Evolutionary conservation across 1,284 basidiomycete genomes (phyloP), one percentile per base, ranked within the genome.

Genomic region (Kwoniella shivajii): DNA sequence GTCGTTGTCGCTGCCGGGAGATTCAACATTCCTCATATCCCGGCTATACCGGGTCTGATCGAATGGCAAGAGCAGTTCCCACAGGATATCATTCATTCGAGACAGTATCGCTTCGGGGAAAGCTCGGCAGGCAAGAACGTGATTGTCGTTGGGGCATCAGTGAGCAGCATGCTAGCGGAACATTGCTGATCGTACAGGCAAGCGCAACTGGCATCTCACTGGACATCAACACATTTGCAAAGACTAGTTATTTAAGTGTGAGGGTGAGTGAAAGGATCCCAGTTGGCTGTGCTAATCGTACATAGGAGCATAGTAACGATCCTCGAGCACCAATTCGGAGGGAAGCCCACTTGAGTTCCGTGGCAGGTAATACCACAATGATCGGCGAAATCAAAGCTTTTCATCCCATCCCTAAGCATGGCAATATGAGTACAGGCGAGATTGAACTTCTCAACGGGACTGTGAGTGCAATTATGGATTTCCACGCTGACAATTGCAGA

Each of bases 391-490:
- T 61, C 41, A 41, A 26, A 31, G 20, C 18, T 11, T 57, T 61
- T 41, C 50, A 43, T 43, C 41, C 50, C 13, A 46, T 50, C n/a
- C 45, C 51, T 6, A 11, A 46, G 1, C 42, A 42, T 2, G 41
- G 45, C 11, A 9, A 26, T 0, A 34, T 55, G 1, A 49, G 34
- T 7, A 29, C 51, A 33, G 53, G 53, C 1, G 30, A 34, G 16
- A 51, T 61, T 24, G 59, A 61, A 38, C 37, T 61, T 10, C 39
- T 57, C n/a, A 54, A 61, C 22, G 55, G 59, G 6, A 52, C 50
- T 10, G 54, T 56, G 27, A 50, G 54, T 53, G 14, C 4, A n/a
- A 31, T 47, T 3, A 26, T 27, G 24, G 27, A 30, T 33, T 11
- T 30, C 26, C 42, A 14, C 27, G 22, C 27, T 27, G 38, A 41